Percentiles rank a stretch among this genome's conserved stretches.
These are phyloP conservation scores for Talaromyces verruculosus DNA, from an alignment of 2,329 filamentous ascomycete species.

Conservation along the genomic window DNA sequence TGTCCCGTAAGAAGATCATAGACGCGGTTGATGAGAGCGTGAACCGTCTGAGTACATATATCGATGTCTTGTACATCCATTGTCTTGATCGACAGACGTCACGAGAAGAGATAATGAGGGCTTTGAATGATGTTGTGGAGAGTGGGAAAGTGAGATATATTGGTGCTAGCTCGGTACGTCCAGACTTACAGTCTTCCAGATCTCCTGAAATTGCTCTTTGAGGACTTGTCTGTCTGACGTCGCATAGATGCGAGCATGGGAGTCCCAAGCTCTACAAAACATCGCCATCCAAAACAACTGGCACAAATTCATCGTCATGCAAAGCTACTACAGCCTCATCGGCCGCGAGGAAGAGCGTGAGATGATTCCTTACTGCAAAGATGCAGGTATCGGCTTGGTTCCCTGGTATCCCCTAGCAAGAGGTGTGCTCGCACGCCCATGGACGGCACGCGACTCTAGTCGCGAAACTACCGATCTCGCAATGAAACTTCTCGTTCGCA, in stretches of 20 bases:
- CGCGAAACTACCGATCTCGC: not conserved
- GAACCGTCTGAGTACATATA: slow-evolving; percentile 51
- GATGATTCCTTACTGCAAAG: slow-evolving; percentile 53
- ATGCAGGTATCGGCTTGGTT: slow-evolving; percentile 50
- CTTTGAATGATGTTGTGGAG: slow-evolving; percentile 49
- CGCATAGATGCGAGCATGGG: not conserved
- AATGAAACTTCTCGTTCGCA: slow-evolving; percentile 37
- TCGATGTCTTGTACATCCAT: slow-evolving; percentile 60
- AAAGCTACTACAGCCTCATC: slow-evolving; percentile 56
- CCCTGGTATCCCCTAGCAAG: slow-evolving; percentile 30
- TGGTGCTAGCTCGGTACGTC: slow-evolving; percentile 33
- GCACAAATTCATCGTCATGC: slow-evolving; percentile 46
- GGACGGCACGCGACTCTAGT: not conserved
- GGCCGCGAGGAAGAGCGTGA: slow-evolving; percentile 63
- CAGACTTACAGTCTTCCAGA: not conserved
- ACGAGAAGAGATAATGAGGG: slow-evolving; percentile 55
- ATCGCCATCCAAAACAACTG: slow-evolving; percentile 54
- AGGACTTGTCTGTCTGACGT: not conserved
- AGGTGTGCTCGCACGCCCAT: slow-evolving; percentile 29
- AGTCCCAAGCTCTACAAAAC: slow-evolving; percentile 7
- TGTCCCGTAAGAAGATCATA: slow-evolving; percentile 65
- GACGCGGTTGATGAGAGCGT: slow-evolving; percentile 63
- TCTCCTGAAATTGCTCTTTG: not conserved
- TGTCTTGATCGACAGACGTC: slow-evolving; percentile 52
- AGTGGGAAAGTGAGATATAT: slow-evolving; percentile 45